phyloP scores from a whole-genome alignment of 2,329 filamentous ascomycete species.

The Xylaria sp. region DNA sequence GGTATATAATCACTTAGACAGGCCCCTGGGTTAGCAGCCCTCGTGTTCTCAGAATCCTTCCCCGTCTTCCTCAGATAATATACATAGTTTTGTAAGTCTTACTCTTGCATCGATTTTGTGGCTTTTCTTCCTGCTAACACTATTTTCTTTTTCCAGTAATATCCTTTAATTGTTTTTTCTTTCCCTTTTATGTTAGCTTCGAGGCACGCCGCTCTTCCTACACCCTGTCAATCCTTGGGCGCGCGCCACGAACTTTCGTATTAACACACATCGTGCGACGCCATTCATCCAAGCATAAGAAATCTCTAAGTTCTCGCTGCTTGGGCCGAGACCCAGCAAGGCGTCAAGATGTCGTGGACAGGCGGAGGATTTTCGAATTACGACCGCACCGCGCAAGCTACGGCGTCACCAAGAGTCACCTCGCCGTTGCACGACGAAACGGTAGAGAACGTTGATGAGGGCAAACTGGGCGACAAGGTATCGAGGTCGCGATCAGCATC shows the following conservation, averaged over 20 bases:
- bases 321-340: constrained; percentile 20
- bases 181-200: not conserved
- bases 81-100: constrained; percentile 28
- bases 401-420: constrained; percentile 51
- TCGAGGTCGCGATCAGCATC: constrained; percentile 29
- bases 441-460: constrained; percentile 16
- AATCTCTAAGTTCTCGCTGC: not conserved
- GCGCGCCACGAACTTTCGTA: not conserved
- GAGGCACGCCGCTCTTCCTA: constrained; percentile 1
- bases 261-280: not conserved
- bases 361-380: constrained; percentile 58
- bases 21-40: constrained; percentile 6
- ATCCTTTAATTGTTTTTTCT: constrained; percentile 26
- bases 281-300: not conserved
- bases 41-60: constrained; percentile 10
- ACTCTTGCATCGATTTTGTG: not conserved
- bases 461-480: not conserved
- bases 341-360: constrained; percentile 54
- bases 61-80: not conserved
- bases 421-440: constrained; percentile 41
- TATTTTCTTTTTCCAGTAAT: constrained; percentile 26
- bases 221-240: constrained; percentile 19
- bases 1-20: constrained; percentile 29
- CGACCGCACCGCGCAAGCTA: constrained; percentile 58
- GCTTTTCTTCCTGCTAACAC: not conserved